Evolutionary conservation across 108 stramenopile species (phyloP).

Genomic region (Nitzschia inconspicua): DNA sequence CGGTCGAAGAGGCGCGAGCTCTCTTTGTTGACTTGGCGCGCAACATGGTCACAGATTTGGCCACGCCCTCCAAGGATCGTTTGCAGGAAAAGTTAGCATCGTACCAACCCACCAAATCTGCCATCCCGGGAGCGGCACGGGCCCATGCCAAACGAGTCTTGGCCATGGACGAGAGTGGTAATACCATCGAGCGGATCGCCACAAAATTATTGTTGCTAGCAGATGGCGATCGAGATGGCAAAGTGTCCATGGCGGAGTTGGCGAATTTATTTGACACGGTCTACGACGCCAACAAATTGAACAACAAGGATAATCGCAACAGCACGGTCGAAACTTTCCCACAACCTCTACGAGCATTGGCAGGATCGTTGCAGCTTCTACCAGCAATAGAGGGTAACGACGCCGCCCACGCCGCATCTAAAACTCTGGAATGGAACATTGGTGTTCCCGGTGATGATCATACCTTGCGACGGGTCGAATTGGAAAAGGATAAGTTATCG

Average conservation of each 20-base stretch:
- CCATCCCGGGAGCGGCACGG: slow-evolving; percentile 21
- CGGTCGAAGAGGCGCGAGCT: slow-evolving; percentile 33
- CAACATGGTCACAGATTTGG: slow-evolving; percentile 44
- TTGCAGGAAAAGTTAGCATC: not conserved
- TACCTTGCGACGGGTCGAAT: slow-evolving; percentile 36
- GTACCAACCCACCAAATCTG: not conserved
- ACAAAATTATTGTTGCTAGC: slow-evolving; percentile 44
- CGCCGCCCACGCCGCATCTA: slow-evolving; percentile 33
- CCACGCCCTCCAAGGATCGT: slow-evolving; percentile 3
- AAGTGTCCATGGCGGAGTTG: slow-evolving; percentile 35
- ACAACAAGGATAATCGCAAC: not conserved
- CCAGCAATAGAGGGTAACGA: slow-evolving; percentile 37
- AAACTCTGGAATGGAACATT: slow-evolving; percentile 32
- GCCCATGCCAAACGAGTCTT: slow-evolving; percentile 47
- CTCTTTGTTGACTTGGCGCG: slow-evolving; percentile 47
- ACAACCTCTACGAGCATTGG: slow-evolving; percentile 49
- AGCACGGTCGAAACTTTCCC: slow-evolving; percentile 33
- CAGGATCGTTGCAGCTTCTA: slow-evolving; percentile 49
- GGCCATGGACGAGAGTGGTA: slow-evolving; percentile 41
- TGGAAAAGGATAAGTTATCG: slow-evolving; percentile 30
- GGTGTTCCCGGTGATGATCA: slow-evolving; percentile 63
- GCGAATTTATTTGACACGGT: slow-evolving; percentile 52
- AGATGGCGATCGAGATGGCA: slow-evolving; percentile 44
- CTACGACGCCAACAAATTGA: slow-evolving; percentile 22
- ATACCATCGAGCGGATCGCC: slow-evolving; percentile 54